Evolutionary conservation across 1,284 basidiomycete genomes (phyloP).

Genomic region (Abortiporus biennis): DNA sequence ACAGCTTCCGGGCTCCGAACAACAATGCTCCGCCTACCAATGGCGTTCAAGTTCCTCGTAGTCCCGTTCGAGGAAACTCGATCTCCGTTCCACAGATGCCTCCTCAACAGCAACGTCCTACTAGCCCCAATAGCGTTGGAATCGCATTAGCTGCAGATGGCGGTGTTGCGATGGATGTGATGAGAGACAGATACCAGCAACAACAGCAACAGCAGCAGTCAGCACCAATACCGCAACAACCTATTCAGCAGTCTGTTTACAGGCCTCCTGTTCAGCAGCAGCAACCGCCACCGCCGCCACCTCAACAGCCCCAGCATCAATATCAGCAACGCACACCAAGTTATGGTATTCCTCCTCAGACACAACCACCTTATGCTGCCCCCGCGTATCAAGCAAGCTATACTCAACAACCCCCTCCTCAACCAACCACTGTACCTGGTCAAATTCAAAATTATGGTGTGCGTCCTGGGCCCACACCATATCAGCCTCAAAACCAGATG

Average conservation of each 20-base stretch:
- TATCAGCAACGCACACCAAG: conserved; percentile 22
- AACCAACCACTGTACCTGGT: conserved; percentile 16
- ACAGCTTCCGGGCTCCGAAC: conserved; percentile 30
- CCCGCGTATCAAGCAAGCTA: conserved; percentile 13
- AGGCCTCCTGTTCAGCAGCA: conserved; percentile 38
- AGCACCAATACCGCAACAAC: conserved; percentile 20
- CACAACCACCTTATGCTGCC: conserved; percentile 18
- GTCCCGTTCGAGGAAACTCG: conserved; percentile 13
- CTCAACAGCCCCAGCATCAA: conserved; percentile 14
- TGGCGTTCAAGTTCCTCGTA: conserved; percentile 5
- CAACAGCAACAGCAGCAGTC: conserved; percentile 17
- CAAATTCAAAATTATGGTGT: conserved; percentile 8
- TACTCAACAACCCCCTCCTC: conserved; percentile 11
- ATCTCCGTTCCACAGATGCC: conserved; percentile 21
- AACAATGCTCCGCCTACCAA: too few relatives aligned
- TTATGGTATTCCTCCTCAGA: conserved; percentile 18
- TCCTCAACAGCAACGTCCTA: conserved; percentile 24
- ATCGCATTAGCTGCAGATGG: conserved; percentile 77
- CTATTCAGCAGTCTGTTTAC: conserved; percentile 22
- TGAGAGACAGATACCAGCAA: conserved; percentile 58
- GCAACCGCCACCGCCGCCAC: conserved; percentile 24
- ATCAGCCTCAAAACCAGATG: conserved; percentile 11
- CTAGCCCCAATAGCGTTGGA: conserved; percentile 47
- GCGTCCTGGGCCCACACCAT: background rate
- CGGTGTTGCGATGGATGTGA: conserved; percentile 73